Conservation (phyloP, 352 stramenopile species). For the Globisporangium uncinulatum region DNA sequence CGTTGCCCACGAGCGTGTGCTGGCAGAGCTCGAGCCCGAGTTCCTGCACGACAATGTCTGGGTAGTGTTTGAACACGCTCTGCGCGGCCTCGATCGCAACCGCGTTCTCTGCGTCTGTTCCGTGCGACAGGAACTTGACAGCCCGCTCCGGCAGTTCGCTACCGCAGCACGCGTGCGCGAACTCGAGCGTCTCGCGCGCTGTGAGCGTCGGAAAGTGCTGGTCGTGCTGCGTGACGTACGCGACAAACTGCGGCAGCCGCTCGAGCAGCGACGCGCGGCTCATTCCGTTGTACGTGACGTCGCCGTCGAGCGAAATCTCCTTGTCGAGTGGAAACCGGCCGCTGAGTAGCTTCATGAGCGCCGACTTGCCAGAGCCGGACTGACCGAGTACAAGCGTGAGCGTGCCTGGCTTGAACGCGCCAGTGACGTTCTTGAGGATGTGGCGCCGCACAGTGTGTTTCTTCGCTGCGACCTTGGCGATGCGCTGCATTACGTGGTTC, state of each 20-base stretch:
- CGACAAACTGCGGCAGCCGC: constrained; percentile 38
- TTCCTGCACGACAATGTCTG: constrained; percentile 43
- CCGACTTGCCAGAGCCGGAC: constrained; percentile 43
- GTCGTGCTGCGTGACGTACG: constrained; percentile 47
- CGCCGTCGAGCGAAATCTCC: constrained; percentile 30
- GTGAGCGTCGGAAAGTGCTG: constrained; percentile 46
- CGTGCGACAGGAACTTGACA: constrained; percentile 27
- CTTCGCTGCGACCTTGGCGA: constrained; percentile 12
- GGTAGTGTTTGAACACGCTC: constrained; percentile 39
- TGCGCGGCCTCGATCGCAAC: constrained; percentile 25
- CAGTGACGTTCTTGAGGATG: constrained; percentile 15
- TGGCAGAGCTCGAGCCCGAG: constrained; percentile 49
- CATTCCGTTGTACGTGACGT: constrained; percentile 49
- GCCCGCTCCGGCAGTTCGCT: constrained; percentile 21
- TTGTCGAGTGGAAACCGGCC: constrained; percentile 43
- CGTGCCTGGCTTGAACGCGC: constrained; percentile 36
- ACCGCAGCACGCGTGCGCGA: constrained; percentile 53
- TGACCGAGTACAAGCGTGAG: constrained; percentile 56
- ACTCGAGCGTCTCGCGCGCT: constrained; percentile 44
- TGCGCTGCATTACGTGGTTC: constrained; percentile 29
- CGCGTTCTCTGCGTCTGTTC: constrained; percentile 37
- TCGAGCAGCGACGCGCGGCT: constrained; percentile 23
- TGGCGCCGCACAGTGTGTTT: constrained; percentile 12
- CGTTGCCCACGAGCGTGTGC: constrained; percentile 59
- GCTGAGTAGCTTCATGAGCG: constrained; percentile 53